Evolutionary conservation across 176 grass and related monocot species (phyloP).

Genomic region (Miscanthus lutarioriparius): DNA sequence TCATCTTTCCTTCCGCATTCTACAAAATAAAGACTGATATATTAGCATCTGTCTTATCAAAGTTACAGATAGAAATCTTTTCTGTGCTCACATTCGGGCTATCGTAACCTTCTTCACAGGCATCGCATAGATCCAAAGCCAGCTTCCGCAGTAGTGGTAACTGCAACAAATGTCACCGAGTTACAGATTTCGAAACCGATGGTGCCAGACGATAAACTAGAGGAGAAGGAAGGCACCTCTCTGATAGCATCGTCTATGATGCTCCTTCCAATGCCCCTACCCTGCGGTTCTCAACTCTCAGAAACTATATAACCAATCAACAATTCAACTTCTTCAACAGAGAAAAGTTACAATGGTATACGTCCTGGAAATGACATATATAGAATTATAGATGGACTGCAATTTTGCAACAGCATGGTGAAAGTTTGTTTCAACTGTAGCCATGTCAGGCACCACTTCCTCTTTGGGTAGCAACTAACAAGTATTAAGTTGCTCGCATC

Average conservation of each 20-base stretch:
- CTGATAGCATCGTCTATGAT: constrained; percentile 57
- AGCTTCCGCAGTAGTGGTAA: constrained; percentile 58
- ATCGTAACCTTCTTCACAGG: constrained; percentile 69
- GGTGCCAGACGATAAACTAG: background rate
- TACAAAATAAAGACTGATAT: constrained; percentile 13
- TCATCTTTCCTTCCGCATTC: constrained; percentile 36
- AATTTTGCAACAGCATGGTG: background rate
- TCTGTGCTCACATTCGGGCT: constrained; percentile 55
- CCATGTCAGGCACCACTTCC: background rate
- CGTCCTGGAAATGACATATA: background rate
- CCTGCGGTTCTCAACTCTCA: constrained; percentile 46
- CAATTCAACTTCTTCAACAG: background rate
- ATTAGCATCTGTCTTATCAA: background rate
- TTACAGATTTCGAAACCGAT: background rate
- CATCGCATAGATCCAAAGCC: constrained; percentile 78
- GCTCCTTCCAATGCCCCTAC: constrained; percentile 65
- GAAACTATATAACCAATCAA: background rate
- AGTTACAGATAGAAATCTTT: background rate
- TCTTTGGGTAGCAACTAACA: background rate
- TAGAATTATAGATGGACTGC: background rate
- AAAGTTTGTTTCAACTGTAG: background rate
- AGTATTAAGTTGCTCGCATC: background rate
- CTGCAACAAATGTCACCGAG: constrained; percentile 32
- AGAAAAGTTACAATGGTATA: background rate
- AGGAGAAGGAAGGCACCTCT: constrained; percentile 42